These are phyloP conservation scores for Allomyces arbusculus DNA, from an alignment of 192 early-diverging fungal genomes.

Conservation along the genomic window DNA sequence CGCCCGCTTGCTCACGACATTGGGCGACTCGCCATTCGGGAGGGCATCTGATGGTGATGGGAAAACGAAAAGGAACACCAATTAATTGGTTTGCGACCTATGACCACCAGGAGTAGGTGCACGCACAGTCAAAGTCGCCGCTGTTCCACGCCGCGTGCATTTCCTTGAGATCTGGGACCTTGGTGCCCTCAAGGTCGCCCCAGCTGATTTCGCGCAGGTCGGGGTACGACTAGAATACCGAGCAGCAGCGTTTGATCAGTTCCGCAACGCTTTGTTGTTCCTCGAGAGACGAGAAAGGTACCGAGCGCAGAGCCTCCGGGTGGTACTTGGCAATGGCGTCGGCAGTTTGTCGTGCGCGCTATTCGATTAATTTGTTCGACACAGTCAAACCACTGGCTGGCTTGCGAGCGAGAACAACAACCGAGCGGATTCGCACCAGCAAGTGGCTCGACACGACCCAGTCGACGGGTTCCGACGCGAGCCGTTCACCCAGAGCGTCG, in stretches of 20 bases:
- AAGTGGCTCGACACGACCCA: constrained; percentile 9
- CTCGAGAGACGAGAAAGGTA: too few species aligned
- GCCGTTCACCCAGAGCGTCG: constrained; percentile 11
- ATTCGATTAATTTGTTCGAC: constrained; percentile 2
- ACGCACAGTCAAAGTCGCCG: too few species aligned
- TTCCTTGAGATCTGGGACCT: constrained; percentile 15
- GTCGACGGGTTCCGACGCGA: constrained; percentile 10
- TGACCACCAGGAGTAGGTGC: too few species aligned
- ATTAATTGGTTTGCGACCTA: too few species aligned
- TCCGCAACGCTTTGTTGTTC: too few species aligned
- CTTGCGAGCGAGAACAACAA: too few species aligned
- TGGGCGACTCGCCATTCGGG: constrained; percentile 11
- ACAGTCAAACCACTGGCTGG: too few species aligned
- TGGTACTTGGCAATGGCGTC: constrained; percentile 11
- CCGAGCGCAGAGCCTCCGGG: constrained; percentile 2
- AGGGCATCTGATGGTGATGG: constrained; percentile 6
- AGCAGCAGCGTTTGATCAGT: too few species aligned
- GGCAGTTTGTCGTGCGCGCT: constrained; percentile 15
- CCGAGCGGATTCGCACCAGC: too few species aligned
- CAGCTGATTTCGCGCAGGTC: constrained; percentile 16
- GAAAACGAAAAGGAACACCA: constrained; percentile 3
- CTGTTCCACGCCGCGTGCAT: constrained; percentile 10
- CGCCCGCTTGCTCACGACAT: constrained; percentile 8
- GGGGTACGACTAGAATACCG: constrained; percentile 1
- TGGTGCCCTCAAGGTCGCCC: constrained; percentile 15